These are phyloP conservation scores for Geotrichum reessii DNA, from an alignment of 1,139 yeast species.

Conservation along the genomic window DNA sequence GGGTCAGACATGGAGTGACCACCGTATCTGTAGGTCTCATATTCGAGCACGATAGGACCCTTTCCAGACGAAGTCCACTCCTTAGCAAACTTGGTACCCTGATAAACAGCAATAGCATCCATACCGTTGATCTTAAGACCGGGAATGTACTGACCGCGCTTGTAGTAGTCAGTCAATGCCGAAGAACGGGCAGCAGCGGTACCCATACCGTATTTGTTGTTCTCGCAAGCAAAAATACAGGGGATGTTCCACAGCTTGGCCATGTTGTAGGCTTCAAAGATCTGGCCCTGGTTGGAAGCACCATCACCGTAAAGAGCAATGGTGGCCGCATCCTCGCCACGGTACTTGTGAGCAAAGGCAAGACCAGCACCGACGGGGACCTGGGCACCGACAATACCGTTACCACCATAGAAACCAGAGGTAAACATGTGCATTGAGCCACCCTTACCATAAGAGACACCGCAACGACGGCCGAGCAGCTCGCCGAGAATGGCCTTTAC, in stretches of 20 bases:
- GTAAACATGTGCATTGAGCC: conserved; percentile 99
- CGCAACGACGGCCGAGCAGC: conserved; percentile 92
- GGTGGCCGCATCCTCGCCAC: conserved; percentile 66
- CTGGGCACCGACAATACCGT: conserved; percentile 99
- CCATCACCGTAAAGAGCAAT: conserved; percentile 97
- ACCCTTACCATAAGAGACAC: conserved; percentile 96
- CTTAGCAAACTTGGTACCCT: conserved; percentile 94
- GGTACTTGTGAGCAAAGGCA: conserved; percentile 95
- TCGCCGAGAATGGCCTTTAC: conserved; percentile 90
- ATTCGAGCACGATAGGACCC: conserved; percentile 93
- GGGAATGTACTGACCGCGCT: conserved; percentile 99
- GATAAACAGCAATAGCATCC: conserved; percentile 93
- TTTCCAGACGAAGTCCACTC: conserved; percentile 92
- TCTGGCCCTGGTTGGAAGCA: conserved; percentile 99
- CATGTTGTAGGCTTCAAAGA: conserved; percentile 95
- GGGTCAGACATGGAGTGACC: conserved; percentile 99
- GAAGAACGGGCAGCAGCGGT: conserved; percentile 97
- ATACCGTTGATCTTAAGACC: conserved; percentile 98
- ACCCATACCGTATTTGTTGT: conserved; percentile 99
- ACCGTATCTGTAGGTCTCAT: conserved; percentile 98
- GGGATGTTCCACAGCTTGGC: conserved; percentile 98
- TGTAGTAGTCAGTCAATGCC: conserved; percentile 92
- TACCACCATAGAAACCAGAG: conserved; percentile 94
- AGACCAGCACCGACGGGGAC: conserved; percentile 97
- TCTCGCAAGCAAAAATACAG: conserved; percentile 90